Evolutionary conservation across 1,139 yeast genomes (phyloP), one percentile per base, ranked within the genome.

Genomic region (Taiozyma sp.): DNA sequence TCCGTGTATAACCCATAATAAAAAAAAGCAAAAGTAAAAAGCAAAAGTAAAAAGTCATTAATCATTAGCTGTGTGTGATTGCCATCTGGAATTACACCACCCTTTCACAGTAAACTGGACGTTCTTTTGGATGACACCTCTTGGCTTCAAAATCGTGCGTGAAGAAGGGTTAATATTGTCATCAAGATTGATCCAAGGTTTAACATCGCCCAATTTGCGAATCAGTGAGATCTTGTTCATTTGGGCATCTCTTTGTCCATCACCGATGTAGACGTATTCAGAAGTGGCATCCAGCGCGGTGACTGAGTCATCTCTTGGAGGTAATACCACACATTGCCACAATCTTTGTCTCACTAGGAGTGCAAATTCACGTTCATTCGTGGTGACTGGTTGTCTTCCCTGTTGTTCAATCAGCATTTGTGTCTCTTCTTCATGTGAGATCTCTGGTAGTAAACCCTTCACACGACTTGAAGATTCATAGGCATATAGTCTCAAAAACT

Each of bases 91-190:
- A 54, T 75, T 75, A 50, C 74, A 68, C 80, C 81, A 78, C 1
- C 82, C 81, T 54, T 72, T 75, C 13, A 76, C 73, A 6, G 81
- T 77, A 59, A 70, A 77, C 54, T 78, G 83, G 16, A 72, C 60
- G n/a, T 57, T 57, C 34, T 58, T 58, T 9, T 44, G 51, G 41
- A 63, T 32, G 16, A 48, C 49, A 7, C 62, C 60, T 48, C 59
- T 46, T 43, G 66, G 60, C 44, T 53, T 50, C 14, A 60, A 42
- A 9, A 32, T 52, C 4, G 46, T 52, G 7, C 35, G 26, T 26
- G 28, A 30, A 6, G 40, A 46, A n/a, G 32, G 45, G 29, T 48
- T 54, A 6, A 46, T 43, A 35, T 58, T 57, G 48, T 57, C 63
- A 2, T 56, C 62, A 30, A 59, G 42, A 3, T 52, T 56, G 44